phyloP scores from a whole-genome alignment of 2,329 filamentous ascomycete species.

The Fusarium chuoi region DNA sequence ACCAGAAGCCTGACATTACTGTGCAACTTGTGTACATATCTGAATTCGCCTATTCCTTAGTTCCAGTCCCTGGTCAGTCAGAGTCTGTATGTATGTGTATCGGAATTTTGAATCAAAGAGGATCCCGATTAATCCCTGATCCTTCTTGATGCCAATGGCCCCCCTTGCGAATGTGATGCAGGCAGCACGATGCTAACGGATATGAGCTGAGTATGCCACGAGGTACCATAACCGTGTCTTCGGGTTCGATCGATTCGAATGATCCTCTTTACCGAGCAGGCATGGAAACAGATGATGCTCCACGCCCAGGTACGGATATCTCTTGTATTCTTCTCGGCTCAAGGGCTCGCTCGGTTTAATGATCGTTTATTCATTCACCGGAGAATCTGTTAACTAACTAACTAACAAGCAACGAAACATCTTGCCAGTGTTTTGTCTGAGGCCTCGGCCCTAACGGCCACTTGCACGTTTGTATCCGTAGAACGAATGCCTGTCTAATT shows the following conservation, averaged over 20 bases:
- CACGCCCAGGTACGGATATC: neutral
- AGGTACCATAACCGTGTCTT: conserved; percentile 14
- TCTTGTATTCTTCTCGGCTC: conserved; percentile 10
- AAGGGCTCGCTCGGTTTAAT: conserved; percentile 17
- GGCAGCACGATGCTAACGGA: neutral
- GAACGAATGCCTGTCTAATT: conserved; percentile 9
- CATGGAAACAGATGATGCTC: neutral
- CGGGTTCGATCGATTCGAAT: conserved; percentile 20
- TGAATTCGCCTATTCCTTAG: conserved; percentile 22
- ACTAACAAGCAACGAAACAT: neutral
- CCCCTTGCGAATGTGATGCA: conserved; percentile 7
- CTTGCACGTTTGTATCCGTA: conserved; percentile 7
- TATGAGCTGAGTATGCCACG: conserved; percentile 2
- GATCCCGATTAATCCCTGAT: conserved; percentile 24
- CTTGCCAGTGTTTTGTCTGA: neutral
- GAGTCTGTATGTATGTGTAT: neutral
- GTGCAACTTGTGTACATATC: neutral
- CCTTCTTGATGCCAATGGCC: conserved; percentile 4
- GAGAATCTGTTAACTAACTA: neutral
- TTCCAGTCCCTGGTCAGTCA: conserved; percentile 3
- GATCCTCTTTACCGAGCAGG: neutral
- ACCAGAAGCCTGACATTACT: conserved; percentile 16
- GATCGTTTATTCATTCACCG: neutral
- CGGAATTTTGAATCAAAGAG: conserved; percentile 11
- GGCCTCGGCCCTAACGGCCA: conserved; percentile 16